phyloP scores from a whole-genome alignment of 164 flowering plant species.

The Berberis thunbergii region DNA sequence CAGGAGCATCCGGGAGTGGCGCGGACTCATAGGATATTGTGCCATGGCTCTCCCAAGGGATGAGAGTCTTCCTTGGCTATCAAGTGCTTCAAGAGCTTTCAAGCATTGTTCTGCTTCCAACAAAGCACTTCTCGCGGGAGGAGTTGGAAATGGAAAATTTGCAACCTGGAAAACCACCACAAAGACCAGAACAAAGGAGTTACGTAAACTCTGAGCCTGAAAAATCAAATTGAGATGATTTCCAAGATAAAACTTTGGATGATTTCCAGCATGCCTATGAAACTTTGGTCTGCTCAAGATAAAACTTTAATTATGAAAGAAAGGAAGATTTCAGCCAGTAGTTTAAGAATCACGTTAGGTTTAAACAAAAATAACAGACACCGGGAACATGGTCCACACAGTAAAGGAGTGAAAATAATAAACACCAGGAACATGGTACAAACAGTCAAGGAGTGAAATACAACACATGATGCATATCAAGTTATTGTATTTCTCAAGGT shows the following conservation, averaged over 20 bases:
- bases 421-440: too few relatives aligned
- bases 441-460: too few relatives aligned
- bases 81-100: constrained; percentile 1
- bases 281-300: not conserved
- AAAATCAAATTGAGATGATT: not conserved
- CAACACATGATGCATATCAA: too few relatives aligned
- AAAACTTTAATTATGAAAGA: too few relatives aligned
- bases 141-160: not conserved
- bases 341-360: too few relatives aligned
- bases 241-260: not conserved
- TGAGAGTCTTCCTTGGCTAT: constrained; percentile 26
- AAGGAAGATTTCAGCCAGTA: too few relatives aligned
- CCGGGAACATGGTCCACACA: too few relatives aligned
- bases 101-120: not conserved
- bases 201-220: not conserved
- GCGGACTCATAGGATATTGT: constrained; percentile 89
- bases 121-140: not conserved
- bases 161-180: not conserved
- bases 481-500: too few relatives aligned
- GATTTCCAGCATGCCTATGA: not conserved
- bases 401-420: too few relatives aligned
- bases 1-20: constrained; percentile 92
- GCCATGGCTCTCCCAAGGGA: constrained; percentile 80
- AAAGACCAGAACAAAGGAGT: too few relatives aligned
- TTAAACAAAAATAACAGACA: too few relatives aligned